phyloP scores from a whole-genome alignment of 371 early-diverging fungal genomes.

The Mucor circinelloides region DNA sequence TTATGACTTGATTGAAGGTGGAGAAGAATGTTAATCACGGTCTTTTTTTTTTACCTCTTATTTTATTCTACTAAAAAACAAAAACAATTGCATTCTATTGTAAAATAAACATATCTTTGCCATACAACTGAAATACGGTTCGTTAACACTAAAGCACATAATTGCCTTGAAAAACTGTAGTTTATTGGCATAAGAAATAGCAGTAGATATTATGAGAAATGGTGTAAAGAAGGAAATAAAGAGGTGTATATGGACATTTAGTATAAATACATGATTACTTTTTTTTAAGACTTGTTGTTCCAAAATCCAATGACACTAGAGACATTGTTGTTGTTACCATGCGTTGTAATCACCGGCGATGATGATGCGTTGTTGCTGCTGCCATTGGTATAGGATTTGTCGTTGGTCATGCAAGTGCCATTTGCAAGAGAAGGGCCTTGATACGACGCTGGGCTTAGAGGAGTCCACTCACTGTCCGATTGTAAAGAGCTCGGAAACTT shows the following conservation, averaged over 20 bases:
- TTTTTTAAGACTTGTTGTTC: conserved; percentile 18
- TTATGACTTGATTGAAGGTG: conserved; percentile 36
- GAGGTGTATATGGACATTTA: too few relatives aligned
- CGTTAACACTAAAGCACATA: too few relatives aligned
- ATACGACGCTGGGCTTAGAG: conserved; percentile 21
- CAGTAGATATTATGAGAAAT: too few relatives aligned
- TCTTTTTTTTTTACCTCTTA: neutral
- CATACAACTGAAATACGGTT: too few relatives aligned
- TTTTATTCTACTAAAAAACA: too few relatives aligned
- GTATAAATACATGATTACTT: conserved; percentile 3
- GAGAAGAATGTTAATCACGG: neutral
- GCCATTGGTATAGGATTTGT: conserved; percentile 4
- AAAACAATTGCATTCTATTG: neutral
- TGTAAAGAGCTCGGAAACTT: conserved; percentile 22
- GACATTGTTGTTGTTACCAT: conserved; percentile 12
- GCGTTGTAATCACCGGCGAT: neutral
- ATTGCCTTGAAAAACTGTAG: neutral
- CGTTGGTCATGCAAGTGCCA: conserved; percentile 4
- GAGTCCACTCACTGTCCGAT: conserved; percentile 25
- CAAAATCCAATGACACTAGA: conserved; percentile 34
- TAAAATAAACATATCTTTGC: too few relatives aligned
- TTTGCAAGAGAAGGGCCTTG: conserved; percentile 6
- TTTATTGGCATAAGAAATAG: neutral
- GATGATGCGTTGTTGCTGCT: neutral
- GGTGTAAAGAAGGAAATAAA: too few relatives aligned